These are phyloP conservation scores for Mucor velutinosus DNA, from an alignment of 371 early-diverging fungal genomes.

Conservation along the genomic window DNA sequence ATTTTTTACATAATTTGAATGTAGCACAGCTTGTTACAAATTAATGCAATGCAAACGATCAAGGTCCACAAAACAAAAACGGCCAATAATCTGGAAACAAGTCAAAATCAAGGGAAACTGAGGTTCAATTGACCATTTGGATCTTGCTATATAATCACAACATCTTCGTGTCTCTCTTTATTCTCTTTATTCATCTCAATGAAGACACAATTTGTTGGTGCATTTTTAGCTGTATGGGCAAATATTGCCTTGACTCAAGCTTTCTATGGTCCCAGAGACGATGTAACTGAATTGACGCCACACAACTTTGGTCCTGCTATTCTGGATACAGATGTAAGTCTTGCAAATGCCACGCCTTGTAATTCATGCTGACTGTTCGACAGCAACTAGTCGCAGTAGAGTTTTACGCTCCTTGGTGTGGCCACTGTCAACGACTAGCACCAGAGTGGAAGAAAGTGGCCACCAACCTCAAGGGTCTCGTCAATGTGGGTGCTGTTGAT, in stretches of 20 bases:
- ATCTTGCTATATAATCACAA: neutral
- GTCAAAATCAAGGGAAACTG: neutral
- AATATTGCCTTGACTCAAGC: conserved; percentile 27
- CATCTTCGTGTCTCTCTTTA: neutral
- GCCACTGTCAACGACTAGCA: conserved; percentile 86
- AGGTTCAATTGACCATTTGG: neutral
- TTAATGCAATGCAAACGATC: neutral
- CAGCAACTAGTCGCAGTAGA: conserved; percentile 82
- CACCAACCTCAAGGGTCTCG: conserved; percentile 77
- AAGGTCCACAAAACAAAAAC: neutral
- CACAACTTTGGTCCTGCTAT: conserved; percentile 74
- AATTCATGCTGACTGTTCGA: neutral
- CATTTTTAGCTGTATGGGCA: conserved; percentile 18
- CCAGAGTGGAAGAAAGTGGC: conserved; percentile 91
- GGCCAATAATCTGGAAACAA: neutral
- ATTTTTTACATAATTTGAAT: neutral
- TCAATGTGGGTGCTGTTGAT: conserved; percentile 84
- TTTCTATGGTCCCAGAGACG: conserved; percentile 59
- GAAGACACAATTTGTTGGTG: conserved; percentile 17
- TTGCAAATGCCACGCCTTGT: neutral
- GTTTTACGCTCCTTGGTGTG: conserved; percentile 95
- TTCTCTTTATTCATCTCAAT: neutral
- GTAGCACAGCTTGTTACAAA: neutral
- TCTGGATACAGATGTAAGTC: conserved; percentile 63
- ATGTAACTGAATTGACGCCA: conserved; percentile 60